Evolutionary conservation across 768 basidiomycete species (phyloP).

Genomic region (Trametes elegans): DNA sequence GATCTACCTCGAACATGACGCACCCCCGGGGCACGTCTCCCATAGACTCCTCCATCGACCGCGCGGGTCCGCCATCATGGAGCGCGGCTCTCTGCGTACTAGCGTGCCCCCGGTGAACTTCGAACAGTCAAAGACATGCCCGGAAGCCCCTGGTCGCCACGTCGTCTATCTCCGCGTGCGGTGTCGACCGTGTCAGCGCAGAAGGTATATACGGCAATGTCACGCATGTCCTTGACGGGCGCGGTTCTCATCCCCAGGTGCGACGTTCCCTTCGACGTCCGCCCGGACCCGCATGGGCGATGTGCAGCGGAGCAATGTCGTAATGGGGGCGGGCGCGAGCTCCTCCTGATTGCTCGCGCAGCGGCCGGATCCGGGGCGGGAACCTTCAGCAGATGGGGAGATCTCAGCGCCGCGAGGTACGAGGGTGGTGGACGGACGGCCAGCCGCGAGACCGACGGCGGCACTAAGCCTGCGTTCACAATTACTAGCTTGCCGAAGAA

Average conservation of each 20-base stretch:
- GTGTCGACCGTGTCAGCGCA: not conserved
- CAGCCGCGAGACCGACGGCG: too few relatives aligned
- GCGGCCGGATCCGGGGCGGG: too few relatives aligned
- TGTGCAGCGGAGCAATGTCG: not conserved
- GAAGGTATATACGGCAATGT: not conserved
- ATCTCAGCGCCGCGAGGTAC: too few relatives aligned
- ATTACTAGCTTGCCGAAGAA: too few relatives aligned
- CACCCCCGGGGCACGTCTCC: not conserved
- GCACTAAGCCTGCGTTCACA: too few relatives aligned
- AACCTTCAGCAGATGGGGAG: too few relatives aligned
- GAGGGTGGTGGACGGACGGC: too few relatives aligned
- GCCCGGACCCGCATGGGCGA: not conserved
- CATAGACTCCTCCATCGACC: not conserved
- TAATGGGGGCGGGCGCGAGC: too few relatives aligned
- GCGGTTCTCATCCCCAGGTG: too few relatives aligned
- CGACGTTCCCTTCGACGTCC: not conserved
- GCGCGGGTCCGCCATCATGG: not conserved
- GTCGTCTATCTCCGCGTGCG: not conserved
- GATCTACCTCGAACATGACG: conserved; percentile 1
- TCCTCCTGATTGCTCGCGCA: too few relatives aligned
- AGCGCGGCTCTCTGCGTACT: not conserved
- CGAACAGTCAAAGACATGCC: not conserved
- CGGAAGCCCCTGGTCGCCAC: not conserved
- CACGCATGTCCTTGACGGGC: not conserved
- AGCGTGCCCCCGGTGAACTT: not conserved